Conservation (phyloP, 805 yeast genomes). For the Zygotorulaspora danielsina region DNA sequence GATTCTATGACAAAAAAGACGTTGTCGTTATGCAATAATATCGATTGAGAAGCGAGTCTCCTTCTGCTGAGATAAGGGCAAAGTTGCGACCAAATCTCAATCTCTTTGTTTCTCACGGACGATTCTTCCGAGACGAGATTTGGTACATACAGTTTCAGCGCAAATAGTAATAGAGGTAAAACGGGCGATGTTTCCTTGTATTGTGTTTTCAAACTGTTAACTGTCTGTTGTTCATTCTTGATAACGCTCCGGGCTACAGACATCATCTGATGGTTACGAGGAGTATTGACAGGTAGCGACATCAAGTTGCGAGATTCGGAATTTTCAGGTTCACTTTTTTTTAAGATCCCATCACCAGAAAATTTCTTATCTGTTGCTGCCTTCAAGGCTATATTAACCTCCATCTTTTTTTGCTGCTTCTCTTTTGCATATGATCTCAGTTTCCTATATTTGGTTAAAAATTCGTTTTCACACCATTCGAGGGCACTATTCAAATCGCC, state of each 20-base stretch:
- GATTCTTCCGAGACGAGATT: conserved; percentile 25
- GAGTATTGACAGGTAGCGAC: conserved; percentile 36
- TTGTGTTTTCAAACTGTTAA: conserved; percentile 19
- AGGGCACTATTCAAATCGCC: conserved; percentile 78
- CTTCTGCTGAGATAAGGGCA: conserved; percentile 53
- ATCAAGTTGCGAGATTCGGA: conserved; percentile 11
- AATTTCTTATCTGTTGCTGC: conserved; percentile 10
- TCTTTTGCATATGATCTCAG: conserved; percentile 30
- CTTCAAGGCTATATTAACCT: conserved; percentile 9
- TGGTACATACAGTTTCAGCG: conserved; percentile 31
- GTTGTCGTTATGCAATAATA: conserved; percentile 33
- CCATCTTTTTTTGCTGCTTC: conserved; percentile 12
- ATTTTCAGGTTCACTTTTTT: conserved; percentile 3
- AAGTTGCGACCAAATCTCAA: conserved; percentile 61
- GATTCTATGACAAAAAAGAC: conserved; percentile 55
- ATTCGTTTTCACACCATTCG: conserved; percentile 96
- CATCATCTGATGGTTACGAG: conserved; percentile 40
- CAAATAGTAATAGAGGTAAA: conserved; percentile 27
- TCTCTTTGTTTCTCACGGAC: conserved; percentile 37
- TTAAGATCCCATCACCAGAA: background rate
- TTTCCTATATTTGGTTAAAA: conserved; percentile 45
- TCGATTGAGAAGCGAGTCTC: conserved; percentile 47
- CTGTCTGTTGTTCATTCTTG: conserved; percentile 30
- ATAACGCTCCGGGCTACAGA: conserved; percentile 39
- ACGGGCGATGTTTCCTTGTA: conserved; percentile 25